These are phyloP conservation scores for Termitomyces sp. DNA, from an alignment of 768 basidiomycete species.

Conservation along the genomic window DNA sequence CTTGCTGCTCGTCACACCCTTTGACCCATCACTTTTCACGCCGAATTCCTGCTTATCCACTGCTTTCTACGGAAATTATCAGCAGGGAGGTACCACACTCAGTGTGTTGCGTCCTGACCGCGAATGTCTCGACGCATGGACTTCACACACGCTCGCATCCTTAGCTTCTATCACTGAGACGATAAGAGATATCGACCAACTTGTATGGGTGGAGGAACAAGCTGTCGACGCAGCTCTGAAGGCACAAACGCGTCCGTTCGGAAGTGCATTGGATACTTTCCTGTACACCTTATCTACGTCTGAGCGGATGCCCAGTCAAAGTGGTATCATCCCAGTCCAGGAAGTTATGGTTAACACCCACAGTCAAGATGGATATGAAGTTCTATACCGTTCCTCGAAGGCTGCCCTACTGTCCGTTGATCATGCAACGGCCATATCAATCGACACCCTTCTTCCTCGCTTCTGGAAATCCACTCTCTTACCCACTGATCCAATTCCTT, in stretches of 20 bases:
- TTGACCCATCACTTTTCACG: slow-evolving; percentile 32
- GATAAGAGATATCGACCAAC: slow-evolving; percentile 27
- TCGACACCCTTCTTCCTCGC: slow-evolving; percentile 64
- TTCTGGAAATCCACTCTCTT: slow-evolving; percentile 71
- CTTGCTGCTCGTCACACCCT: slow-evolving; percentile 41
- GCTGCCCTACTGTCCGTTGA: slow-evolving; percentile 50
- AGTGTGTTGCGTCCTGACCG: slow-evolving; percentile 43
- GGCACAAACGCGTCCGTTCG: slow-evolving; percentile 22
- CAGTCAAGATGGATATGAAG: slow-evolving; percentile 17
- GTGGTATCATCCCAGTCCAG: slow-evolving; percentile 9
- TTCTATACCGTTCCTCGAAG: slow-evolving; percentile 38
- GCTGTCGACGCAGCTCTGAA: slow-evolving; percentile 43
- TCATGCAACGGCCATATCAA: slow-evolving; percentile 29
- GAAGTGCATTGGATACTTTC: slow-evolving; percentile 31
- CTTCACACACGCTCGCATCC: slow-evolving; percentile 19
- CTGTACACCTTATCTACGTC: slow-evolving; percentile 21
- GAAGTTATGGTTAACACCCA: slow-evolving; percentile 14
- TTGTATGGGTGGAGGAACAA: slow-evolving; percentile 60
- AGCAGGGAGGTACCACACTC: slow-evolving; percentile 30
- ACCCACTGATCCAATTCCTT: slow-evolving; percentile 41
- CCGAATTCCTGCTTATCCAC: slow-evolving; percentile 40
- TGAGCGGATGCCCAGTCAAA: neutral
- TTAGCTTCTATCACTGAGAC: slow-evolving; percentile 23
- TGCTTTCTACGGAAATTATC: slow-evolving; percentile 54
- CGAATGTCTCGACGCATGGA: slow-evolving; percentile 34